phyloP scores from a whole-genome alignment of 306 rosid species.

The Boehmeria nivea region DNA sequence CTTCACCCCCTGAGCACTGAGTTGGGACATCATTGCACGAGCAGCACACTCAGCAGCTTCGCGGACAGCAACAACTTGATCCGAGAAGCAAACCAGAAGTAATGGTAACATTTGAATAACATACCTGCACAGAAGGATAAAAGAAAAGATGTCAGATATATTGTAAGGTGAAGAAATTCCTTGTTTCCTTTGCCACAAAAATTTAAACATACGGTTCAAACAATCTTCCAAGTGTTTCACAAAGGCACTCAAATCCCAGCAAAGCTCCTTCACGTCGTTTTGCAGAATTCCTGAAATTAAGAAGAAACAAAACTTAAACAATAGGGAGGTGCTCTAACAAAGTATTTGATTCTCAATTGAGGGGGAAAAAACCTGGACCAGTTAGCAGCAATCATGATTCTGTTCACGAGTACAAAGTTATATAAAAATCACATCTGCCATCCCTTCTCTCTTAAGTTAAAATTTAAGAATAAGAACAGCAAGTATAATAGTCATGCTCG shows the following conservation, averaged over 20 bases:
- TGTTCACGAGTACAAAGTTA: background rate
- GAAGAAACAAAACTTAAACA: background rate
- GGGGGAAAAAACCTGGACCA: too few relatives aligned
- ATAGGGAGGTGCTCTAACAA: too few relatives aligned
- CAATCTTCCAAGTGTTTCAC: slow-evolving; percentile 86
- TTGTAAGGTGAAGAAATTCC: slow-evolving; percentile 6
- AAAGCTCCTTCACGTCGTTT: slow-evolving; percentile 92
- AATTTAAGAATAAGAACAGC: background rate
- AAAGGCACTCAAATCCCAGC: slow-evolving; percentile 94
- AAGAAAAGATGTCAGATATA: slow-evolving; percentile 11
- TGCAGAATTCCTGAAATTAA: slow-evolving; percentile 74
- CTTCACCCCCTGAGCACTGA: slow-evolving; percentile 94
- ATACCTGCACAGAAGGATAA: slow-evolving; percentile 55
- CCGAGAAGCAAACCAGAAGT: slow-evolving; percentile 92
- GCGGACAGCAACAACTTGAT: slow-evolving; percentile 95
- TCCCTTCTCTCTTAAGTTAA: too few relatives aligned
- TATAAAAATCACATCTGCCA: background rate
- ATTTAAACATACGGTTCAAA: slow-evolving; percentile 80
- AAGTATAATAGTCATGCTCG: background rate
- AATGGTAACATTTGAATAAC: slow-evolving; percentile 90
- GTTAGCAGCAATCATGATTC: too few relatives aligned
- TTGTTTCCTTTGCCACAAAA: background rate
- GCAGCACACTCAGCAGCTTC: slow-evolving; percentile 98
- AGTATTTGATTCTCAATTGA: too few relatives aligned
- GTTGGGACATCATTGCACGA: slow-evolving; percentile 99